Evolutionary conservation across 257 asterid species (phyloP).

Genomic region (Hygrophila difformis): DNA sequence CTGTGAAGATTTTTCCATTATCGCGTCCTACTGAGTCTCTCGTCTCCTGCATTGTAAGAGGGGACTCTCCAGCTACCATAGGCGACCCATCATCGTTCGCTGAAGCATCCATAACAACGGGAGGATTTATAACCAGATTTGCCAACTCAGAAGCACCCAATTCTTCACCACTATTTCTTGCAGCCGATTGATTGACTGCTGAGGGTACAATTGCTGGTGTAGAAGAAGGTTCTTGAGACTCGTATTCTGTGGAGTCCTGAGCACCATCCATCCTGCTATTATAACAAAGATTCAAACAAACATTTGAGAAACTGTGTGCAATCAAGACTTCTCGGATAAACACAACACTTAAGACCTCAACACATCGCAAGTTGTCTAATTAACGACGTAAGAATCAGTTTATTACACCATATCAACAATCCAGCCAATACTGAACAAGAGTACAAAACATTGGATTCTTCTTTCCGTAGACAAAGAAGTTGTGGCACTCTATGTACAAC

Average conservation of each 20-base stretch:
- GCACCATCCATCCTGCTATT: constrained; percentile 54
- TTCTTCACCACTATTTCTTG: constrained; percentile 23
- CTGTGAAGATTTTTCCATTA: not conserved
- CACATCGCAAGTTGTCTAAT: too few species aligned
- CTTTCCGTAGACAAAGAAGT: too few species aligned
- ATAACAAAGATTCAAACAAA: not conserved
- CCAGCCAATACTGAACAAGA: too few species aligned
- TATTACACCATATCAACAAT: too few species aligned
- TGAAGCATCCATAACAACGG: constrained; percentile 20
- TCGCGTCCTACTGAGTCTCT: constrained; percentile 16
- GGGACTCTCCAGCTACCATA: constrained; percentile 20
- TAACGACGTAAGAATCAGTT: too few species aligned
- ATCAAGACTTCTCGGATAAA: too few species aligned
- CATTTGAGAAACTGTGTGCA: too few species aligned
- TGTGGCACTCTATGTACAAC: too few species aligned
- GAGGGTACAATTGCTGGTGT: constrained; percentile 26
- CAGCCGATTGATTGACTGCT: constrained; percentile 28
- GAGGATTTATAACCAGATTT: constrained; percentile 18
- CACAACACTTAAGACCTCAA: too few species aligned
- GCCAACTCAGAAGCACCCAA: constrained; percentile 15
- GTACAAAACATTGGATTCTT: too few species aligned
- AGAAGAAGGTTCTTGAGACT: constrained; percentile 33
- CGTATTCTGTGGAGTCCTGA: constrained; percentile 25
- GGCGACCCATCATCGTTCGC: constrained; percentile 15
- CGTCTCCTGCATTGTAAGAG: constrained; percentile 15